Percentiles rank a stretch among this genome's conserved stretches.
Conservation (phyloP, 1,284 basidiomycete genomes). For the Fomitiporia mediterranea region DNA sequence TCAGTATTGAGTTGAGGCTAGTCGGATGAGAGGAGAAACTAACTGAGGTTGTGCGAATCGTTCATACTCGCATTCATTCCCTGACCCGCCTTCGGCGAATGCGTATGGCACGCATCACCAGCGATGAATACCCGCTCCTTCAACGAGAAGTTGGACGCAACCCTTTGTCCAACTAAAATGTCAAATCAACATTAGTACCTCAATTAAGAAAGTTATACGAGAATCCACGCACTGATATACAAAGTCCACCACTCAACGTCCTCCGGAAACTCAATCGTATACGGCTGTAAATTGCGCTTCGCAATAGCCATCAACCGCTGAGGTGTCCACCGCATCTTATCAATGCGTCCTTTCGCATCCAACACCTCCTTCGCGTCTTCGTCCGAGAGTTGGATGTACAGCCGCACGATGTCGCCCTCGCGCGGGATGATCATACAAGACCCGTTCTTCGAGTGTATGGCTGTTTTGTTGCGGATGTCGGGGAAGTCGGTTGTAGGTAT, state of each 20-base stretch:
- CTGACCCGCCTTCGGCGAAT: conserved; percentile 76
- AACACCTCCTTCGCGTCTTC: conserved; percentile 28
- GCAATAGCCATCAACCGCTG: conserved; percentile 34
- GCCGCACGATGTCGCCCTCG: conserved; percentile 35
- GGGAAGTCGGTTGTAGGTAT: conserved; percentile 73
- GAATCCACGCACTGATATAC: conserved; percentile 48
- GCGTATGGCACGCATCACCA: conserved; percentile 80
- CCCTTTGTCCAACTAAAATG: conserved; percentile 62
- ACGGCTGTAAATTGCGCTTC: conserved; percentile 61
- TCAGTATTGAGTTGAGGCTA: too few relatives aligned
- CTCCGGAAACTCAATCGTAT: conserved; percentile 51
- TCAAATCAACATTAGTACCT: not conserved
- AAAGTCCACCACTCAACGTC: conserved; percentile 78
- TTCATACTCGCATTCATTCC: conserved; percentile 84
- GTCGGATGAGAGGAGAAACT: too few relatives aligned
- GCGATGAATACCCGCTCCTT: conserved; percentile 76
- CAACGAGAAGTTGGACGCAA: conserved; percentile 63
- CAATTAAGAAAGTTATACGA: not conserved
- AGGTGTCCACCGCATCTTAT: conserved; percentile 40
- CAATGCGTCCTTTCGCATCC: conserved; percentile 33
- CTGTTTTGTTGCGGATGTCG: conserved; percentile 69
- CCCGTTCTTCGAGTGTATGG: conserved; percentile 53
- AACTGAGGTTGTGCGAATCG: conserved; percentile 74
- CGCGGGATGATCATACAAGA: conserved; percentile 45
- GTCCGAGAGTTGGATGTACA: conserved; percentile 46